phyloP scores from a whole-genome alignment of 805 yeast species.

The Ogataea nakhonphanomensis region DNA sequence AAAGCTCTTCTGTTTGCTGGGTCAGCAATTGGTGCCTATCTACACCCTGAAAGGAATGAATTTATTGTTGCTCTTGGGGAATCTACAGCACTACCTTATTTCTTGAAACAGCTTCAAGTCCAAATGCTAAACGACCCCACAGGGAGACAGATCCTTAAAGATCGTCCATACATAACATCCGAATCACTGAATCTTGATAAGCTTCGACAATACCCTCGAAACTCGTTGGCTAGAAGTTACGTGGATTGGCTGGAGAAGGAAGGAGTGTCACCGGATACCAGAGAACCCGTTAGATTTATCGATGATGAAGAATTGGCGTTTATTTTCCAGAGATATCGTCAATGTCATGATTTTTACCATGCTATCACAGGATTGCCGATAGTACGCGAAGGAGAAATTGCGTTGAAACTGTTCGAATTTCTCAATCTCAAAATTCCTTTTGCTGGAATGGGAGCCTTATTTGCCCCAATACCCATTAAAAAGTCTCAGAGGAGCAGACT shows the following conservation, averaged over 20 bases:
- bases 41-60: slow-evolving; percentile 72
- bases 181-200: slow-evolving; percentile 61
- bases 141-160: slow-evolving; percentile 76
- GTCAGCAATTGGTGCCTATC: slow-evolving; percentile 73
- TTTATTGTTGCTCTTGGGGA: slow-evolving; percentile 86
- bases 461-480: slow-evolving; percentile 79
- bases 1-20: slow-evolving; percentile 60
- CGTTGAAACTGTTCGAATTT: slow-evolving; percentile 88
- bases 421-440: slow-evolving; percentile 91
- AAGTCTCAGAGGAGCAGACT: slow-evolving; percentile 60
- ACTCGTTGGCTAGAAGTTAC: slow-evolving; percentile 78
- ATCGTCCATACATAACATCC: slow-evolving; percentile 80
- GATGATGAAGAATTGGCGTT: slow-evolving; percentile 89
- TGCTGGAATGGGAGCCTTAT: slow-evolving; percentile 90
- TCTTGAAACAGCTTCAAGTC: slow-evolving; percentile 57
- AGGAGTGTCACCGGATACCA: slow-evolving; percentile 89
- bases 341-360: slow-evolving; percentile 96
- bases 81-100: slow-evolving; percentile 72
- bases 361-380: slow-evolving; percentile 88
- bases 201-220: slow-evolving; percentile 56
- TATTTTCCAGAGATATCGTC: slow-evolving; percentile 90
- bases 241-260: slow-evolving; percentile 79
- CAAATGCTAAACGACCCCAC: slow-evolving; percentile 72
- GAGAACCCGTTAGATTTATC: slow-evolving; percentile 83
- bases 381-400: slow-evolving; percentile 93